Percentiles rank a stretch among this genome's conserved stretches.
Evolutionary conservation across 2,329 filamentous ascomycete species (phyloP).

Genomic region (Colletotrichum chlorophyti): DNA sequence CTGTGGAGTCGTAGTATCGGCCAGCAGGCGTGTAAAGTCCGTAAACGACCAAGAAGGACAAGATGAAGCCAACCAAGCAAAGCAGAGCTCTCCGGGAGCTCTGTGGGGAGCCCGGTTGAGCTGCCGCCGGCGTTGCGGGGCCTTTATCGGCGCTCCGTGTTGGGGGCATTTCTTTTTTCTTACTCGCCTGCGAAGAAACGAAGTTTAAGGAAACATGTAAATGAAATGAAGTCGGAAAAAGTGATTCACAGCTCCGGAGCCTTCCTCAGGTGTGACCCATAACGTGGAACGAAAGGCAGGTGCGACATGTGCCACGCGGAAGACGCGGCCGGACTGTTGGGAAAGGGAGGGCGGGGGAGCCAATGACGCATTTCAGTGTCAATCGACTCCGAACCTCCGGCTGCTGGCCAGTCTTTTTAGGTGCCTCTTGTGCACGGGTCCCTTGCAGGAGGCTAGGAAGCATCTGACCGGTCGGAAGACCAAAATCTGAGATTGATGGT

Average conservation of each 20-base stretch:
- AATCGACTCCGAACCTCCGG: too few relatives aligned
- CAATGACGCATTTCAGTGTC: conserved; percentile 28
- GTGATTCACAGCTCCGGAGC: not conserved
- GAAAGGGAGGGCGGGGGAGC: conserved; percentile 3
- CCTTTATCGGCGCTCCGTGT: conserved; percentile 18
- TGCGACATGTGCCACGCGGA: conserved; percentile 23
- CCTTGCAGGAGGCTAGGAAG: too few relatives aligned
- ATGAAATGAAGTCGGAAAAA: conserved; percentile 9
- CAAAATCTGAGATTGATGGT: too few relatives aligned
- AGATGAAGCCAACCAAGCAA: conserved; percentile 13
- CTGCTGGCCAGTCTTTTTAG: too few relatives aligned
- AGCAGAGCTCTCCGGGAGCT: conserved; percentile 15
- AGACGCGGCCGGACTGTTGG: conserved; percentile 12
- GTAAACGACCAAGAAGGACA: conserved; percentile 14
- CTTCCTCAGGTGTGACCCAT: not conserved
- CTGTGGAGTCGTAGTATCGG: not conserved
- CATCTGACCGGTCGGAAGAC: too few relatives aligned
- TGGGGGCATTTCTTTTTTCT: conserved; percentile 2
- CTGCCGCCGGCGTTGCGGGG: conserved; percentile 12
- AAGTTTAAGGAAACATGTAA: conserved; percentile 7
- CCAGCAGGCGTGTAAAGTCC: conserved; percentile 2
- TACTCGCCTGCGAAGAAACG: not conserved
- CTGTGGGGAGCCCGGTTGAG: conserved; percentile 1
- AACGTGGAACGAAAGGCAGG: not conserved
- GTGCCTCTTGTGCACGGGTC: too few relatives aligned